Base-by-base conservation (phyloP, 768 basidiomycete genomes). In the Mycena vitilis region DNA sequence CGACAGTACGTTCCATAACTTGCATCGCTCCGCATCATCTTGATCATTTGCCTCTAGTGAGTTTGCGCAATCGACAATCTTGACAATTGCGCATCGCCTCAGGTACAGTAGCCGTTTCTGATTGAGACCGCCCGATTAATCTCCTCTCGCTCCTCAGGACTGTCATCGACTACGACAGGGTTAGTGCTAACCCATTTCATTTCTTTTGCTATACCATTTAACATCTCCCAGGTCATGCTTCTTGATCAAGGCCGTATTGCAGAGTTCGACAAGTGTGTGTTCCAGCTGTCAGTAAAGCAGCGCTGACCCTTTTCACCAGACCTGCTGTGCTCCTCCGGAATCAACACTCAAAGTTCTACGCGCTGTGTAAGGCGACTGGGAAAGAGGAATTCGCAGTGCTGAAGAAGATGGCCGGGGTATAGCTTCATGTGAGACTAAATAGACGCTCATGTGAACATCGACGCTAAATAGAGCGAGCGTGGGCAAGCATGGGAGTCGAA, bases 161-260 rank as follows among this genome's bases (percentile, higher is more conserved):
- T 4, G 90, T 93, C 56, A 94, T 95, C 63, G 93, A 95, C 73
- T 95, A 95, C 71, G 91, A 95, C 76, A 86, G 90, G 71, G 92
- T 91, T 79, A 66, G 90, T 81, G 1, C 53, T n/a, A 9, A 15
- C 4, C 10, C 40, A 2, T n/a, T n/a, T n/a, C n/a, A 11, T 40
- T 11, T 40, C 40, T 40, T 40, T 30, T 5, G 30, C 40, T 2
- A 40, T 40, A 40, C 40, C 40, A 30, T 30, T 5, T 3, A 15
- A 40, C 15, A 40, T 40, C 10, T 40, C 10, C 7, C 7, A 93
- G 92, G 88, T 94, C 49, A 88, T 93, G 87, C 80, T 94, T 9
- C 83, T 95, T 30, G 93, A 95, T 54, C 84, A 92, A 75, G 94
- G 95, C 6, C 85, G 85, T 2, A 93, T 96, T 52, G 84, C 86